Conservation (phyloP, 345 rosid species). For the Boechera retrofracta region DNA sequence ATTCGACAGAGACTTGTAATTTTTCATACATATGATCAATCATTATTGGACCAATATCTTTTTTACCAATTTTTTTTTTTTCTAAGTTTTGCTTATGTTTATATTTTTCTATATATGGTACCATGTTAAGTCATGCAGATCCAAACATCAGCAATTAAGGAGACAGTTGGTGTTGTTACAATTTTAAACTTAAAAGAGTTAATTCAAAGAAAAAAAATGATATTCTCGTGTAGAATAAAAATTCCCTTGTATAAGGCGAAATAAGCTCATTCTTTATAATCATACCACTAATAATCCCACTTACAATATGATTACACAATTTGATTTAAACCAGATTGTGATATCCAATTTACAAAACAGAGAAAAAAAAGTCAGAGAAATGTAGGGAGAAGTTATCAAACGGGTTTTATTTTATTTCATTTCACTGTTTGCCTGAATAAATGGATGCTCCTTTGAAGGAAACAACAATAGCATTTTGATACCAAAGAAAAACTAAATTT, state of each 20-base stretch:
- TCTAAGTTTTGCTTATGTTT: not conserved
- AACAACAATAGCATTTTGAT: not conserved
- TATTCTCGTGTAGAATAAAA: not conserved
- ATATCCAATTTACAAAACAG: not conserved
- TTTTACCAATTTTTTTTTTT: not conserved
- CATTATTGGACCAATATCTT: no score
- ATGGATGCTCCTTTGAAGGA: not conserved
- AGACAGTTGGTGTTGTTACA: not conserved
- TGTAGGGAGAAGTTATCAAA: not conserved
- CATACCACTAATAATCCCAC: not conserved
- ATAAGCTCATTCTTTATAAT: not conserved
- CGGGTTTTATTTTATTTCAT: constrained; percentile 6
- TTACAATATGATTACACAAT: not conserved
- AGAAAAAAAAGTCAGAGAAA: not conserved
- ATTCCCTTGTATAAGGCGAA: not conserved
- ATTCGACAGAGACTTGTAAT: no score
- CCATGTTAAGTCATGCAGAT: not conserved
- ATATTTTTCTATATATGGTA: not conserved
- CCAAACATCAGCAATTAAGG: not conserved
- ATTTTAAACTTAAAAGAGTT: not conserved
- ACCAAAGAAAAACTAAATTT: not conserved
- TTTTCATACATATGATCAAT: no score
- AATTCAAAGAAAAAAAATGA: not conserved
- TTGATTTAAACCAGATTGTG: not conserved
- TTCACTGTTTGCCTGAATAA: constrained; percentile 14